Conservation (phyloP, 2,329 filamentous ascomycete genomes). For the Alternaria brassicae region DNA sequence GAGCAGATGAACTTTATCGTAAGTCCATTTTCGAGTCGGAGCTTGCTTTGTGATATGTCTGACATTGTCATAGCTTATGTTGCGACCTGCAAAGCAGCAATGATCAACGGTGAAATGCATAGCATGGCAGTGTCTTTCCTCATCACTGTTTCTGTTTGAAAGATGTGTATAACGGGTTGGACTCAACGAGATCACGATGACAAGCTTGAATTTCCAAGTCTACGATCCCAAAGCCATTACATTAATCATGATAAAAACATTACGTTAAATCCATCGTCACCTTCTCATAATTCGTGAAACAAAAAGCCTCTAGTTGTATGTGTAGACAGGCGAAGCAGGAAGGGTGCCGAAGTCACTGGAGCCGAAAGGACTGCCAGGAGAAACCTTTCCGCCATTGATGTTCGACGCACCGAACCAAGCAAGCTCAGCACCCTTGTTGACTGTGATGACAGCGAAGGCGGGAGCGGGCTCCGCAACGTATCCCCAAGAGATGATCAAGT, state of each 20-base stretch:
- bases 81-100: slow-evolving; percentile 5
- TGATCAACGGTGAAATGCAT: neutral
- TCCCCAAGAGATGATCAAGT: slow-evolving; percentile 22
- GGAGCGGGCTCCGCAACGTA: slow-evolving; percentile 19
- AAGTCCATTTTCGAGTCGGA: slow-evolving; percentile 15
- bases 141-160: neutral
- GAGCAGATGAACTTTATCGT: slow-evolving; percentile 40
- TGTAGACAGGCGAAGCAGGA: slow-evolving; percentile 15
- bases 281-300: neutral
- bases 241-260: neutral
- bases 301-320: slow-evolving; percentile 10
- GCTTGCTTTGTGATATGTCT: neutral
- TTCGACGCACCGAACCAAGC: slow-evolving; percentile 26
- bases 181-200: neutral
- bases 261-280: neutral
- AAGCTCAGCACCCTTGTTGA: slow-evolving; percentile 19
- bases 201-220: neutral
- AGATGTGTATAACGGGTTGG: neutral
- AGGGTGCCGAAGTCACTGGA: slow-evolving; percentile 17
- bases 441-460: slow-evolving; percentile 20
- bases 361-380: slow-evolving; percentile 20
- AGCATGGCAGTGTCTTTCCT: neutral
- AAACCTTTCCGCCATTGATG: slow-evolving; percentile 21
- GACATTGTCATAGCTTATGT: slow-evolving; percentile 2
- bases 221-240: neutral